Evolutionary conservation across 1,284 basidiomycete genomes (phyloP), one percentile per base, ranked within the genome.

Genomic region (Puccinia hordei): DNA sequence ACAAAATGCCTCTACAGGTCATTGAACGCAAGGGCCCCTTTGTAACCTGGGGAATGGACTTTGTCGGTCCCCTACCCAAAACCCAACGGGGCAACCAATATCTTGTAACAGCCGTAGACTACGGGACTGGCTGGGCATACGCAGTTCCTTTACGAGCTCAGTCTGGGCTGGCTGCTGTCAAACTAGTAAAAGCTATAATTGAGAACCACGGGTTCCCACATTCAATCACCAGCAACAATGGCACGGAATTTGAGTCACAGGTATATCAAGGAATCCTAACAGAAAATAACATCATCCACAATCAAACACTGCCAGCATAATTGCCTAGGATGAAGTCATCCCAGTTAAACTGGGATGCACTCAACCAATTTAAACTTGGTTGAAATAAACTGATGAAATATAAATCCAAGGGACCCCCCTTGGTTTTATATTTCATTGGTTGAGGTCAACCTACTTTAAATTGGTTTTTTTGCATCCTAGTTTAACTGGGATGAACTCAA

Each of bases 61-160:
- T 73, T 38, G 72, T 73, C 2, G 51, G 46, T 4, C 72, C 72
- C 0, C 53, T 73, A 22, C 33, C 41, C 1, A 74, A 24, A 61
- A 61, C 73, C 0, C 22, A 17, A 17, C n/a, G 35, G 1, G 41
- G 41, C 24, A 74, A 74, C 9, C 51, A 74, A 74, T 63, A 74
- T 24, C 2, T 74, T 0, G 38, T 74, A 1, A 74, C 73, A 0
- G 57, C 73, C 10, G 65, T 75, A 10, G 73, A 75, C 17, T 75
- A 75, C n/a, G 73, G 73, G 0, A 75, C 73, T 49, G 73, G 73
- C 0, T 75, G 73, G 55, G 73, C 73, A 0, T 75, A 75, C 41
- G 73, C 73, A 10, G 30, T 61, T 22, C n/a, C 73, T 0, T n/a
- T 75, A 0, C 24, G 9, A 22, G 27, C 55, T 0, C 17, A 27